These are phyloP conservation scores for Fonsecaea multimorphosa DNA, from an alignment of 2,329 filamentous ascomycete genomes.

Conservation along the genomic window DNA sequence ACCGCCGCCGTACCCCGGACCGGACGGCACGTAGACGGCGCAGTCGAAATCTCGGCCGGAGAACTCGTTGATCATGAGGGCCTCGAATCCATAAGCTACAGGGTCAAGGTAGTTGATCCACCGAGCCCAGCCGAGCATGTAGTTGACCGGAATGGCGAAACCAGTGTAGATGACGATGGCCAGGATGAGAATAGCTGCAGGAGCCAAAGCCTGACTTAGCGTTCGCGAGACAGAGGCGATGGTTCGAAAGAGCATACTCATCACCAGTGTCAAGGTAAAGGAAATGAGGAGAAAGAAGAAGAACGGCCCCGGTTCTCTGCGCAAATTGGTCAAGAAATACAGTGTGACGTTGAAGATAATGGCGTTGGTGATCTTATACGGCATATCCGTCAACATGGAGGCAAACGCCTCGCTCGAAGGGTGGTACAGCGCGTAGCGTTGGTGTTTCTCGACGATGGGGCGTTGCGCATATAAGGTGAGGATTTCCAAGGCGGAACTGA, in stretches of 20 bases:
- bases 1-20: conserved; percentile 63
- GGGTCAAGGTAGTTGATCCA: conserved; percentile 73
- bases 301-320: conserved; percentile 75
- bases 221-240: conserved; percentile 75
- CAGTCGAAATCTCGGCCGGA: conserved; percentile 64
- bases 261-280: conserved; percentile 63
- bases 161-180: conserved; percentile 71
- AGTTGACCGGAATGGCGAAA: conserved; percentile 66
- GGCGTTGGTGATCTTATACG: conserved; percentile 77
- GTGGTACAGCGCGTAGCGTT: conserved; percentile 85
- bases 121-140: conserved; percentile 68
- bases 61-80: conserved; percentile 64
- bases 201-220: conserved; percentile 67
- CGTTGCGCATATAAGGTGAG: conserved; percentile 83
- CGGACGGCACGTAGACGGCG: conserved; percentile 60
- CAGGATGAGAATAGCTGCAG: conserved; percentile 60
- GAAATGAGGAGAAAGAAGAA: conserved; percentile 82
- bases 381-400: conserved; percentile 85
- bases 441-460: conserved; percentile 89
- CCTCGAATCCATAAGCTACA: conserved; percentile 70
- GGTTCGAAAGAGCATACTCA: conserved; percentile 61
- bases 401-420: conserved; percentile 86
- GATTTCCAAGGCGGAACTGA: conserved; percentile 71
- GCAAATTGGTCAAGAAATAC: conserved; percentile 87
- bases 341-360: conserved; percentile 79